Evolutionary conservation across 257 asterid species (phyloP).

Genomic region (Striga asiatica): DNA sequence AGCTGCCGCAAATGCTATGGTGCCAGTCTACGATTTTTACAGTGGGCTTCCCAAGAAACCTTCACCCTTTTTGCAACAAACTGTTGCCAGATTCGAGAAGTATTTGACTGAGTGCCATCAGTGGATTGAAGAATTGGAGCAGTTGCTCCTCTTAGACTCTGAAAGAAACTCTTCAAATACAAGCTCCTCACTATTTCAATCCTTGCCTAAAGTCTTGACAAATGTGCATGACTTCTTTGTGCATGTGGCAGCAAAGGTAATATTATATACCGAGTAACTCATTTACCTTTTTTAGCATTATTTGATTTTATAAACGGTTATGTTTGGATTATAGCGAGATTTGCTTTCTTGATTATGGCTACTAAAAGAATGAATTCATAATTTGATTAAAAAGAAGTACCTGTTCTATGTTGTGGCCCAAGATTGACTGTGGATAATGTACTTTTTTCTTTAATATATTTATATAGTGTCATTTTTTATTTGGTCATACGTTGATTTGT

Average conservation of each 20-base stretch:
- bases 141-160: constrained; percentile 55
- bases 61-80: constrained; percentile 80
- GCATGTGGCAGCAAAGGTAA: constrained; percentile 98
- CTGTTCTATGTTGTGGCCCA: constrained; percentile 2
- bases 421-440: neutral
- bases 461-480: neutral
- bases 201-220: constrained; percentile 85
- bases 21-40: constrained; percentile 72
- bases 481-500: neutral
- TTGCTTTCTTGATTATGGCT: constrained; percentile 7
- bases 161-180: constrained; percentile 43
- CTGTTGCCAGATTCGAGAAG: constrained; percentile 88
- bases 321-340: too few species aligned
- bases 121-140: constrained; percentile 95
- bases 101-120: constrained; percentile 73
- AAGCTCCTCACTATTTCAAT: constrained; percentile 64
- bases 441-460: neutral
- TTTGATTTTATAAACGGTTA: too few species aligned
- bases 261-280: too few species aligned
- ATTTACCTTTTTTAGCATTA: neutral
- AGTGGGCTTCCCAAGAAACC: constrained; percentile 91
- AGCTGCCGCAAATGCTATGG: constrained; percentile 43
- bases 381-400: neutral
- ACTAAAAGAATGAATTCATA: neutral
- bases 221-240: constrained; percentile 92